Percentiles rank a stretch among this genome's conserved stretches.
These are phyloP conservation scores for Cryptococcus sp. DNA, from an alignment of 1,284 basidiomycete species.

Conservation along the genomic window DNA sequence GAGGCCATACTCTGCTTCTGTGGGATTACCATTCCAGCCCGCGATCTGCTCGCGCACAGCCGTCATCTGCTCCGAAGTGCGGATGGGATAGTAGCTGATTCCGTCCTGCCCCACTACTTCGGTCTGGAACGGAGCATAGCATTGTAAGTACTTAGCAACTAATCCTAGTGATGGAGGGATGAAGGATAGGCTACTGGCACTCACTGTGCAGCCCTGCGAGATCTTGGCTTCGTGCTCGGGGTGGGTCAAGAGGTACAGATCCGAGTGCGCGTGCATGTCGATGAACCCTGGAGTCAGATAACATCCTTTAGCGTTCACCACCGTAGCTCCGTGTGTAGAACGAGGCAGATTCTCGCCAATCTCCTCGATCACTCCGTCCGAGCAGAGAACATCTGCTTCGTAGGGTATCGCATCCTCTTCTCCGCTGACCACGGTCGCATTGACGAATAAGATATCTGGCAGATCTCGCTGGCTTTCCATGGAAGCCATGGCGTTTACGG, in stretches of 20 bases:
- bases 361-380: conserved; percentile 24
- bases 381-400: conserved; percentile 38
- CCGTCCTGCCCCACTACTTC: conserved; percentile 53
- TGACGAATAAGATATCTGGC: conserved; percentile 31
- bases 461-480: too few relatives aligned
- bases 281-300: conserved; percentile 50
- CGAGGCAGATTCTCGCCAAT: conserved; percentile 16
- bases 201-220: conserved; percentile 48
- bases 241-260: conserved; percentile 47
- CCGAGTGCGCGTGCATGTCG: conserved; percentile 52
- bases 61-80: conserved; percentile 20
- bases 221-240: conserved; percentile 49
- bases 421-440: conserved; percentile 36
- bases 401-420: conserved; percentile 27
- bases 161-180: too few relatives aligned
- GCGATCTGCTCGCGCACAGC: conserved; percentile 48
- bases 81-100: conserved; percentile 47
- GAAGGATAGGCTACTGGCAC: conserved; percentile 1
- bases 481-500: too few relatives aligned
- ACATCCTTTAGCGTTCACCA: conserved; percentile 33
- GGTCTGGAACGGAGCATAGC: conserved; percentile 24
- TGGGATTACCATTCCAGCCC: conserved; percentile 52
- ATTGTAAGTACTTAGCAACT: too few relatives aligned
- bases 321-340: neutral
- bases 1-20: conserved; percentile 27